Evolutionary conservation across 2,329 filamentous ascomycete species (phyloP), one percentile per base, ranked within the genome.

Genomic region (Colletotrichum sp.): DNA sequence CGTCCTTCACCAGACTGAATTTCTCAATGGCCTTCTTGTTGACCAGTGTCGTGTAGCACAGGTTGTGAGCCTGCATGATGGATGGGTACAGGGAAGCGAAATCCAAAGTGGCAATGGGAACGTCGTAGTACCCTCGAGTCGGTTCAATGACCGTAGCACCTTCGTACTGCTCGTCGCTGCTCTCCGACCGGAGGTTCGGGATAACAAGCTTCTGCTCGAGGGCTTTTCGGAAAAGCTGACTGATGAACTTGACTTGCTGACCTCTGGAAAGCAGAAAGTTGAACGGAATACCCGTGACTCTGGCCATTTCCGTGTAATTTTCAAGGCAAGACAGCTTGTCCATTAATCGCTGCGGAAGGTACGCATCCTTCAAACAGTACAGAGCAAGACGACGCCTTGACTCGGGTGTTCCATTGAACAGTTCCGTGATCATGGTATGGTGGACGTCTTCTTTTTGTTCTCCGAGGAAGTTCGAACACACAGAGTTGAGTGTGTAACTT

Each of bases 361-460:
- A 99, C 0, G 97, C 97, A 87, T 99, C 97, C 85, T 99, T 99
- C 78, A 99, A 86, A 85, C 97, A 99, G 87, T 99, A 99, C 1
- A 99, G 91, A 1, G 97, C 97, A 65, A 99, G 87, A 85, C 97
- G 93, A 80, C 97, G 92, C 78, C 97, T 89, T 6, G 96, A 98
- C 82, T 99, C 97, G 0, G 96, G 93, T 0, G 97, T 98, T 76
- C 97, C 97, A 82, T 99, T 98, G 89, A 96, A 98, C 5, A 99
- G 87, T 82, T 98, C 97, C 0, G 97, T 99, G 80, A 99, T 99
- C 96, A 99, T 99, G 4, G 96, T 98, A 85, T 99, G 93, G 82
- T 99, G 97, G 4, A 99, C 97, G 84, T 99, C 97, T 85, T 99
- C 97, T 83, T 99, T 99, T 83, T 99, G 97, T 83, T 99, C 97